Evolutionary conservation across 1,139 yeast species (phyloP).

Genomic region (Candida tropicalis): DNA sequence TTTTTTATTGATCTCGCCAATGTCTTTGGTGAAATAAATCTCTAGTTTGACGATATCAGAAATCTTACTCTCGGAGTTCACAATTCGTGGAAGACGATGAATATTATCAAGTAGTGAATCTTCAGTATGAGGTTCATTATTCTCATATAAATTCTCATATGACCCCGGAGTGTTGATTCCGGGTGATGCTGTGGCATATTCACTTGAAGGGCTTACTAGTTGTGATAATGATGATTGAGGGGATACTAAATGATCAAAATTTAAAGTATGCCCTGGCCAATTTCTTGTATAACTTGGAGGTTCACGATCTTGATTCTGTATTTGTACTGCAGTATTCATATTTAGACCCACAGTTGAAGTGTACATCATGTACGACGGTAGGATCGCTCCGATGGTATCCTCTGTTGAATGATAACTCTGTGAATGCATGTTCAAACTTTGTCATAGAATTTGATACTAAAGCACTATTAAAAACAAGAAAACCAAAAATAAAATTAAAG

Average conservation of each 20-base stretch:
- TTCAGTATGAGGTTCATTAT: constrained; percentile 28
- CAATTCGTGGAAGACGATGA: constrained; percentile 35
- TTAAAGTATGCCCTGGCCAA: constrained; percentile 1
- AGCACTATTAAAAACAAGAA: background rate
- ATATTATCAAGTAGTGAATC: constrained; percentile 44
- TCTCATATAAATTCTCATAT: constrained; percentile 1
- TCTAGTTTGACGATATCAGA: constrained; percentile 31
- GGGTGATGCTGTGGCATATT: background rate
- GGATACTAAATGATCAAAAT: background rate
- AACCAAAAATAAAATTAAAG: background rate
- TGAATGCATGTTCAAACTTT: background rate
- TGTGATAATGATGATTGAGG: background rate
- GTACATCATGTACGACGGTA: constrained; percentile 53
- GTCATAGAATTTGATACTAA: background rate
- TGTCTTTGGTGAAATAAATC: constrained; percentile 38
- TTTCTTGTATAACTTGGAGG: constrained; percentile 15
- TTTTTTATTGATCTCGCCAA: constrained; percentile 29
- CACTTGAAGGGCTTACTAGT: background rate
- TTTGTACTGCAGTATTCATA: constrained; percentile 15
- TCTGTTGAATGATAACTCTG: constrained; percentile 5
- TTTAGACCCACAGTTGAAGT: constrained; percentile 36
- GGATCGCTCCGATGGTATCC: constrained; percentile 24
- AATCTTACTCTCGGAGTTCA: constrained; percentile 27
- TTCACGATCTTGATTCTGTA: constrained; percentile 7
- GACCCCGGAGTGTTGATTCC: constrained; percentile 4